Conservation (phyloP, 163 green algal genomes). For the Chlorella variabilis region DNA sequence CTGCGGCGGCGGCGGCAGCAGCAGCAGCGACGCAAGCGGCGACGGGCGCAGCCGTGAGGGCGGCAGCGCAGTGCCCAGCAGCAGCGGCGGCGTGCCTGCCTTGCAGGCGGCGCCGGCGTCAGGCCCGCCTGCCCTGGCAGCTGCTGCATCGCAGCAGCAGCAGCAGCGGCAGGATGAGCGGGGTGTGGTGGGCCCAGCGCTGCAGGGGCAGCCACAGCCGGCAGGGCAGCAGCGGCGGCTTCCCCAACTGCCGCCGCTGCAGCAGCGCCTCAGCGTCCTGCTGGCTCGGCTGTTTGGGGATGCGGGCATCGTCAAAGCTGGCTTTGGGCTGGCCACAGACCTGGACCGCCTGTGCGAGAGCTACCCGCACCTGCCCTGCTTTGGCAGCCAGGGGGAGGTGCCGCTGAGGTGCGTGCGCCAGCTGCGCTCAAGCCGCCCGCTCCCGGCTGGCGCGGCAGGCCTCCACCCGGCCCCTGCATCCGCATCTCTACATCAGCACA, state of each 20-base stretch:
- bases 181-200: background rate
- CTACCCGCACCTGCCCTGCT: slow-evolving; percentile 46
- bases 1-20: slow-evolving; percentile 13
- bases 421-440: too few relatives aligned
- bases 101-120: too few relatives aligned
- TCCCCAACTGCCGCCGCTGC: background rate
- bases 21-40: background rate
- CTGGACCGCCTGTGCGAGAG: slow-evolving; percentile 37
- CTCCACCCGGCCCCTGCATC: too few relatives aligned
- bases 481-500: too few relatives aligned
- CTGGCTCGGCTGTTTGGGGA: slow-evolving; percentile 29
- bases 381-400: slow-evolving; percentile 2
- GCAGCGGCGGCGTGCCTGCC: too few relatives aligned
- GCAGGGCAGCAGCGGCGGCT: too few relatives aligned
- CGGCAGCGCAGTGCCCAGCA: background rate
- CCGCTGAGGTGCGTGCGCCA: background rate
- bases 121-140: background rate
- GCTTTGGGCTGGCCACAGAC: slow-evolving; percentile 40
- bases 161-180: background rate
- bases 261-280: slow-evolving; percentile 24
- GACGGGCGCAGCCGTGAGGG: background rate
- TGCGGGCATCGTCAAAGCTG: slow-evolving; percentile 36
- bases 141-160: background rate
- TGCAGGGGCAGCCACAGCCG: background rate
- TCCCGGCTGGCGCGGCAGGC: background rate